phyloP scores from a whole-genome alignment of 495 filamentous ascomycete species.

The Tetracladium marchalianum region DNA sequence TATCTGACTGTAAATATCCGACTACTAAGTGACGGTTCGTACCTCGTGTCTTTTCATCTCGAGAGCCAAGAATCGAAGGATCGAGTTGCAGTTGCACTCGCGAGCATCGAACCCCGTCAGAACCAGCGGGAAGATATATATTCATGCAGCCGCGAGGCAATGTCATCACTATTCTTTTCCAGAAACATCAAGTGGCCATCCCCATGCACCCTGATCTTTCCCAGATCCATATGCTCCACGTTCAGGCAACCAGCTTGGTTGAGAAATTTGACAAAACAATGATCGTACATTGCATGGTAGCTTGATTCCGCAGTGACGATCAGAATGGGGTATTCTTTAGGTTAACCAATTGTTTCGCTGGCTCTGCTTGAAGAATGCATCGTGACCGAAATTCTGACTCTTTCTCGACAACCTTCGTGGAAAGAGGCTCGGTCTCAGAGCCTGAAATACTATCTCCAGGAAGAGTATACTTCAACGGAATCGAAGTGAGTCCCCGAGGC shows the following conservation, averaged over 20 bases:
- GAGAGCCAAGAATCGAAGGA: no score
- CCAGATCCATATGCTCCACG: slow-evolving; percentile 33
- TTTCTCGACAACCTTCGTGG: slow-evolving; percentile 4
- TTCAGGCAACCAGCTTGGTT: slow-evolving; percentile 42
- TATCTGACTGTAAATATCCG: no score
- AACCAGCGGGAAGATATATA: slow-evolving; percentile 22
- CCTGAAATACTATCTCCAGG: slow-evolving; percentile 18
- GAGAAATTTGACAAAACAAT: slow-evolving; percentile 41
- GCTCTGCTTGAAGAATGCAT: slow-evolving; percentile 34
- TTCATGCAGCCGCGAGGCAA: slow-evolving; percentile 28
- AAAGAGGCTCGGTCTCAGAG: neutral
- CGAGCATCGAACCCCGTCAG: no score
- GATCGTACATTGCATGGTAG: slow-evolving; percentile 46
- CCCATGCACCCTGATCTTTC: slow-evolving; percentile 31
- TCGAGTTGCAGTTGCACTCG: no score
- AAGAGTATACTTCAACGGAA: slow-evolving; percentile 32
- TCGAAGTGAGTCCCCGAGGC: slow-evolving; percentile 34
- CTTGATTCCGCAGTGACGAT: slow-evolving; percentile 42
- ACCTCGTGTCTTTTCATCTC: no score
- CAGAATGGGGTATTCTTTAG: slow-evolving; percentile 32
- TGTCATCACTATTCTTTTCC: slow-evolving; percentile 44
- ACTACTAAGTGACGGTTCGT: no score
- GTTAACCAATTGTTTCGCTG: slow-evolving; percentile 38
- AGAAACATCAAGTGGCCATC: slow-evolving; percentile 50
- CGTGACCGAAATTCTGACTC: slow-evolving; percentile 21